Base-by-base conservation (phyloP, 768 basidiomycete species). In the Boletus sensibilis region DNA sequence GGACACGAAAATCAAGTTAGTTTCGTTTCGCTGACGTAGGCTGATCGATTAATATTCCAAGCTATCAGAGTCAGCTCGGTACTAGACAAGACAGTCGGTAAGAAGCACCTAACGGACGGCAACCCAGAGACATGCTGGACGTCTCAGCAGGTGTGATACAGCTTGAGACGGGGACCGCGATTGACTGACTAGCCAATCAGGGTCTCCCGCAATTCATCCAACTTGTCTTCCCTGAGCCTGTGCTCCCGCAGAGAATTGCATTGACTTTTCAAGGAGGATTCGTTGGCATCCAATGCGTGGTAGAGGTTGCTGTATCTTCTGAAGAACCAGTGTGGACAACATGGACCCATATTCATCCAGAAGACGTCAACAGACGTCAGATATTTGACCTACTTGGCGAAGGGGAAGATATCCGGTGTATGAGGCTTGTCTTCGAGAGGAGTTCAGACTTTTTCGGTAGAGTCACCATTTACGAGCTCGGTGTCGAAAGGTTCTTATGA, bases 241-340 rank as follows among this genome's bases (percentile, higher is more conserved):
- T 89, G n/a, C 62, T 79, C 35, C 88, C 88, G 4, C 78, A 73
- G 58, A 76, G 74, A 25, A 60, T 92, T 18, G 75, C 73, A 20
- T 58, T 92, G 59, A 91, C 87, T 2, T 94, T 94, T 65, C 91
- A 94, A 76, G 91, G 91, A 14, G 91, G 91, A 2, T 93, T 94
- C 68, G 92, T 87, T 0, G 90, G 89, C 20, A 87, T 80, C 9
- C 74, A 78, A 43, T 91, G 89, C 66, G 64, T 74, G 2, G 64
- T 92, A 10, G 74, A 80, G 42, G 64, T 77, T 23, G 71, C 72
- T 29, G 60, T 66, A 27, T 64, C 68, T n/a, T 53, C 61, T 31
- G 60, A 61, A 34, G 74, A 74, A 38, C 57, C 67, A 25, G 72
- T 73, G 43, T 90, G 88, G 88, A 70, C 67, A 48, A 64, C 69